phyloP scores from a whole-genome alignment of 139 green algal genomes.

The Yamagishiella unicocca region DNA sequence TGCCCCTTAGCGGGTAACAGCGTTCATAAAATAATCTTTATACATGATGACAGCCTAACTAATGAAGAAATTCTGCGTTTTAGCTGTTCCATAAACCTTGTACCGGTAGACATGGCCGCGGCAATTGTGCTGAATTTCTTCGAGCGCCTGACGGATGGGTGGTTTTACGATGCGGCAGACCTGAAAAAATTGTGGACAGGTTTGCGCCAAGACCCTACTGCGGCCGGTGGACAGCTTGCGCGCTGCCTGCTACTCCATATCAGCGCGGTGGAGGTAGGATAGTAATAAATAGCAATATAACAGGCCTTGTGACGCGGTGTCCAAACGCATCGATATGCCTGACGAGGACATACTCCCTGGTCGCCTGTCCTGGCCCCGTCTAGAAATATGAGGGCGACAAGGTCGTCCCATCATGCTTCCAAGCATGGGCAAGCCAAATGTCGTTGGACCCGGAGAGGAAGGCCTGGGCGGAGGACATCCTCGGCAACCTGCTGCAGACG shows the following conservation, averaged over 20 bases:
- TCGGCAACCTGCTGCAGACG: background rate
- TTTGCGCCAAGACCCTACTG: background rate
- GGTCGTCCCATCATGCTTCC: background rate
- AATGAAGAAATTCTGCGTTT: too few relatives aligned
- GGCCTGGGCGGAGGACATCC: background rate
- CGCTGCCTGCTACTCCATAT: background rate
- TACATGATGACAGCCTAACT: too few relatives aligned
- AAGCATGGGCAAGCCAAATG: background rate
- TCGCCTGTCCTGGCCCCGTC: too few relatives aligned
- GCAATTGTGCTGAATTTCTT: background rate
- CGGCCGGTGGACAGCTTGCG: background rate
- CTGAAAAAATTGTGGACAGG: background rate
- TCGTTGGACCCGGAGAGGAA: background rate
- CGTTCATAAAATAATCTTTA: too few relatives aligned
- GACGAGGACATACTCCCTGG: too few relatives aligned
- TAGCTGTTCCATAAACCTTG: too few relatives aligned
- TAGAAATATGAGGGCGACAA: conserved; percentile 32
- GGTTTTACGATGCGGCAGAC: background rate
- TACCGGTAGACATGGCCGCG: background rate
- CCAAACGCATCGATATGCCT: too few relatives aligned
- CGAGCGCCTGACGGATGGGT: background rate
- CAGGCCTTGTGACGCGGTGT: too few relatives aligned
- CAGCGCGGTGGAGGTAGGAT: background rate
- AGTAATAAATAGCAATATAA: too few relatives aligned
- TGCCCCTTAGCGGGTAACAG: too few relatives aligned